Evolutionary conservation across 2,329 filamentous ascomycete genomes (phyloP), one percentile per base, ranked within the genome.

Genomic region (Claviceps purpurea): DNA sequence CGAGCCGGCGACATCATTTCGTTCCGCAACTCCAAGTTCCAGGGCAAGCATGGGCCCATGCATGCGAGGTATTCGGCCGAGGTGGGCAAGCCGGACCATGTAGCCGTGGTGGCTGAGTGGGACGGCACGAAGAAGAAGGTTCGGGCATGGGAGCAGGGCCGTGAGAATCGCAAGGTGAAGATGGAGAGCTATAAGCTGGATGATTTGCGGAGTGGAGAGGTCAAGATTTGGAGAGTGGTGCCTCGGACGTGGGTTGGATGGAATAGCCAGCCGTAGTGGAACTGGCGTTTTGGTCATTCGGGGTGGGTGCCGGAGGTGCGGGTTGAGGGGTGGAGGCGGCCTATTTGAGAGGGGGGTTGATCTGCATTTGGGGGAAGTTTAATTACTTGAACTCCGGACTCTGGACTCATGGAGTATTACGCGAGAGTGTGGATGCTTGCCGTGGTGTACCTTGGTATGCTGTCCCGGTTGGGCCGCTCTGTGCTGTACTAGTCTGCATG

Each of bases 81-180:
- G 59, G 87, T 96, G 1, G 90, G 89, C 57, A 93, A 88, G 65
- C 81, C 80, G 4, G 88, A 91, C 57, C 93, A 98, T 62, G 91
- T 97, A 0, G 93, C 80, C 2, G 73, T 98, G 2, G 91, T 98
- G 4, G 80, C 89, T 10, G 93, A 98, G 66, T 98, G 93, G 93
- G 93, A 98, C 66, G 93, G 93, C 3, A 95, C 89, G 42, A 95
- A 96, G 79, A 95, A 95, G 77, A 96, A 97, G 76, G 85, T 98
- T 26, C 75, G 90, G 30, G 90, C 85, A 1, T 97, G 89, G 87
- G 93, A 97, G 68, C 93, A 98, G 65, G 91, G 91, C 0, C 75
- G 91, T 14, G 91, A 97, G 72, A 90, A 82, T 66, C 91, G 86
- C 68, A 97, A 96, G 74, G 84, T 94, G 51, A 93, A 94, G 73